Conservation (phyloP, 2,329 filamentous ascomycete genomes). For the Cladosporium sp. region DNA sequence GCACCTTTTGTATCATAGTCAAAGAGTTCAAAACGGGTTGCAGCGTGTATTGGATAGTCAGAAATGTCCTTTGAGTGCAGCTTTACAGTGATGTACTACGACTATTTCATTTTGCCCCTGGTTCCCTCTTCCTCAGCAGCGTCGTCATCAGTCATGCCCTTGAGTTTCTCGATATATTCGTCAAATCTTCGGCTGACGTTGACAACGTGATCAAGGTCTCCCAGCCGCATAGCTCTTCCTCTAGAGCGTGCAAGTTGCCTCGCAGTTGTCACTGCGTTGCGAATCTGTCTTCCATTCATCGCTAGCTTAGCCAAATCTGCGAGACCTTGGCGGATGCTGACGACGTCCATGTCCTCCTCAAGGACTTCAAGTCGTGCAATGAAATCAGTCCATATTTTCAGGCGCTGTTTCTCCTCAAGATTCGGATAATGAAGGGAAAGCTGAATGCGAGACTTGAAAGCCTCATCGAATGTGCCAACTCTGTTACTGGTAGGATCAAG, state of each 20-base stretch:
- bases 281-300: conserved; percentile 35
- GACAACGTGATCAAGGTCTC: not conserved
- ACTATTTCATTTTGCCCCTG: too few relatives aligned
- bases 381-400: conserved; percentile 24
- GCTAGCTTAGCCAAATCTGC: not conserved
- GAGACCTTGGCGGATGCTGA: not conserved
- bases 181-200: not conserved
- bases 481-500: conserved; percentile 34
- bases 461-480: conserved; percentile 31
- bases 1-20: too few relatives aligned
- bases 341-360: not conserved
- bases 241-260: conserved; percentile 24
- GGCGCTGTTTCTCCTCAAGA: conserved; percentile 22
- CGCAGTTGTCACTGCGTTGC: conserved; percentile 34
- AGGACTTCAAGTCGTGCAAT: not conserved
- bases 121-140: too few relatives aligned
- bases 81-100: too few relatives aligned
- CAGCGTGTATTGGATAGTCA: too few relatives aligned
- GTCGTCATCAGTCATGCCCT: too few relatives aligned
- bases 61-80: too few relatives aligned
- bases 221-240: not conserved
- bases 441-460: conserved; percentile 33
- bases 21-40: too few relatives aligned
- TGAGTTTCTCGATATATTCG: too few relatives aligned
- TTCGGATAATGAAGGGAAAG: conserved; percentile 28